Evolutionary conservation across 495 filamentous ascomycete genomes (phyloP), one percentile per base, ranked within the genome.

Genomic region (Penicillium turbatum): DNA sequence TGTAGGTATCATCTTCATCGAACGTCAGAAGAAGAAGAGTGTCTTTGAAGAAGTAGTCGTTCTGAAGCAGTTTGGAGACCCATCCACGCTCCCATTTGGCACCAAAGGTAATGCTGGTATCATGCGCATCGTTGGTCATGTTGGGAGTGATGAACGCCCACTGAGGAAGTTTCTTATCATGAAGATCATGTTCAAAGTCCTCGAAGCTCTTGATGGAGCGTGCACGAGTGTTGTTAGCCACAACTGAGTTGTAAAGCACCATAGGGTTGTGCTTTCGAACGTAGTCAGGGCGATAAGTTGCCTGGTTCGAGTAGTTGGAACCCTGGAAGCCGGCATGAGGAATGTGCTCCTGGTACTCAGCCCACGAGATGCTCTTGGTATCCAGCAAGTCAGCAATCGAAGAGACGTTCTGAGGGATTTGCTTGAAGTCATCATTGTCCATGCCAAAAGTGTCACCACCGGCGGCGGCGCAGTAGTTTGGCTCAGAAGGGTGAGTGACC

Each of bases 201-300:
- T 80, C 82, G 60, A 86, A 76, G 67, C 84, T 86, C 75, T 89
- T 87, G 70, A 86, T 82, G 43, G 79, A 71, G 13, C 77, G 72
- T 6, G 82, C 67, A 17, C 84, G 77, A 6, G 76, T 72, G 0
- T 72, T 57, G 49, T 80, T 74, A 13, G 67, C 62, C 21, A 78
- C 75, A n/a, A 86, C 76, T 16, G 75, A 78, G 60, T 86, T 75
- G 53, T 75, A 85, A 46, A 81, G 73, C 36, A 87, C 68, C 40
- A 82, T 60, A 0, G 85, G 86, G 68, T 87, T 88, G 70, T 89
- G 87, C 72, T 89, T 90, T 51, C 87, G 79, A 2, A 89, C 85
- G 59, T 90, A 90, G 65, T 82, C 79, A 43, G 83, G 80, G 11
- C 65, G 66, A 11, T 73, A 71, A 12, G 67, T 71, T 38, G 70